phyloP scores from a whole-genome alignment of 2,329 filamentous ascomycete species.

The Microsporum audouinii region DNA sequence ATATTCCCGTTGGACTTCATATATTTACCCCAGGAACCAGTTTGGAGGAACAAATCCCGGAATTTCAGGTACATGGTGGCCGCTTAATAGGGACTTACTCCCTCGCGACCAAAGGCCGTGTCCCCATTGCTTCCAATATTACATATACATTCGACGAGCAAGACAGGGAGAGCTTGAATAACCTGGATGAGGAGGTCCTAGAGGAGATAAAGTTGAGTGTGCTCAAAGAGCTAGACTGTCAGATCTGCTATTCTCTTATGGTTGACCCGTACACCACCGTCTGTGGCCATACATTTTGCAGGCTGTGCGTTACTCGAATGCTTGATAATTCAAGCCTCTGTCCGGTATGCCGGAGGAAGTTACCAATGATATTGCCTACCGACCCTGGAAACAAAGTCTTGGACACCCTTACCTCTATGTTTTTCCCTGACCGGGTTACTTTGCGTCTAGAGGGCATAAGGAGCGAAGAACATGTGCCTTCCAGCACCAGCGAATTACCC shows the following conservation, averaged over 20 bases:
- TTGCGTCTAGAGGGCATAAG: slow-evolving; percentile 44
- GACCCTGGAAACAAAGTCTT: slow-evolving; percentile 54
- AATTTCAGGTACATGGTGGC: not conserved
- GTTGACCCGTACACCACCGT: slow-evolving; percentile 71
- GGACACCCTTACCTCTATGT: slow-evolving; percentile 48
- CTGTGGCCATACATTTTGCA: slow-evolving; percentile 85
- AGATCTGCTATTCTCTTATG: slow-evolving; percentile 74
- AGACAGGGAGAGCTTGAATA: slow-evolving; percentile 15
- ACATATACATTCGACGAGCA: slow-evolving; percentile 18
- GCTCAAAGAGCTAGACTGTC: slow-evolving; percentile 68
- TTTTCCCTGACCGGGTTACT: slow-evolving; percentile 58
- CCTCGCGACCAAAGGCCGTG: slow-evolving; percentile 50
- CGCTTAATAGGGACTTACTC: slow-evolving; percentile 16
- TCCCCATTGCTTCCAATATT: slow-evolving; percentile 41
- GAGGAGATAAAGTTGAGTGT: slow-evolving; percentile 49
- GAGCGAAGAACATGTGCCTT: slow-evolving; percentile 45
- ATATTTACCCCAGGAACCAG: not conserved
- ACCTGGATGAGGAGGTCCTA: slow-evolving; percentile 42
- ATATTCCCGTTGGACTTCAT: not conserved
- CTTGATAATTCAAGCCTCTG: slow-evolving; percentile 69
- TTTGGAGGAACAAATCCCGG: not conserved
- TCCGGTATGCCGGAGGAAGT: slow-evolving; percentile 61
- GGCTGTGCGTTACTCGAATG: slow-evolving; percentile 62
- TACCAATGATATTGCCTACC: slow-evolving; percentile 43
- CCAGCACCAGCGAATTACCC: slow-evolving; percentile 45